Evolutionary conservation across 768 basidiomycete species (phyloP).

Genomic region (Amanita polypyramis): DNA sequence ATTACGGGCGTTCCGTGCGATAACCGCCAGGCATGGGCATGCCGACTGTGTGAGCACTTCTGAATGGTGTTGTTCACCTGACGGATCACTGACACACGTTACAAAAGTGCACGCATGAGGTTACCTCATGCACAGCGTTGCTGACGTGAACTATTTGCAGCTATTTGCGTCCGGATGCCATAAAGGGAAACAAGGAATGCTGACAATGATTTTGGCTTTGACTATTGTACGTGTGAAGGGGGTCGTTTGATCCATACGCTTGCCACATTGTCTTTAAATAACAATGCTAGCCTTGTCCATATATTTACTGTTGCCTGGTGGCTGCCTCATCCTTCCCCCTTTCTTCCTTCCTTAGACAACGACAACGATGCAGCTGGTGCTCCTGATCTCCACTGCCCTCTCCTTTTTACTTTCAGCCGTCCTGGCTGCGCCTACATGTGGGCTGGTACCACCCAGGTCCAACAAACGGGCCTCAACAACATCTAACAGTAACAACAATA

Average conservation of each 20-base stretch:
- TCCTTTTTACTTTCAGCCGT: constrained; percentile 17
- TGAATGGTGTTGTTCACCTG: no score
- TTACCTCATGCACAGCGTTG: no score
- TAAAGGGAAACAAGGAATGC: background rate
- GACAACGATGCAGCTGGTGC: background rate
- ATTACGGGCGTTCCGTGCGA: no score
- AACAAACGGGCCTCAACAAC: background rate
- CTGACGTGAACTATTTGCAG: background rate
- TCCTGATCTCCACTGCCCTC: constrained; percentile 16
- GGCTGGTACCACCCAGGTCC: constrained; percentile 19
- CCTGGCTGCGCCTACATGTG: constrained; percentile 21
- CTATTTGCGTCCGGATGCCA: background rate
- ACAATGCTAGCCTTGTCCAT: background rate
- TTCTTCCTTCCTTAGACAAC: constrained; percentile 2
- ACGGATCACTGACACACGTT: no score
- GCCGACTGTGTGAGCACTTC: no score
- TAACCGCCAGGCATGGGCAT: no score
- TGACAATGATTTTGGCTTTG: background rate
- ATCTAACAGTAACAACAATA: background rate
- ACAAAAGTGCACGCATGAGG: no score
- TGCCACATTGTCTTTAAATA: background rate
- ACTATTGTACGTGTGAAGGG: background rate
- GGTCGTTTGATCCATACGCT: background rate
- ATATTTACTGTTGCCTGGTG: background rate
- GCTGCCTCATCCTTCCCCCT: background rate